Percentiles rank a stretch among this genome's conserved stretches.
These are phyloP conservation scores for Neospermospora avenae DNA, from an alignment of 2,329 filamentous ascomycete genomes.

Conservation along the genomic window DNA sequence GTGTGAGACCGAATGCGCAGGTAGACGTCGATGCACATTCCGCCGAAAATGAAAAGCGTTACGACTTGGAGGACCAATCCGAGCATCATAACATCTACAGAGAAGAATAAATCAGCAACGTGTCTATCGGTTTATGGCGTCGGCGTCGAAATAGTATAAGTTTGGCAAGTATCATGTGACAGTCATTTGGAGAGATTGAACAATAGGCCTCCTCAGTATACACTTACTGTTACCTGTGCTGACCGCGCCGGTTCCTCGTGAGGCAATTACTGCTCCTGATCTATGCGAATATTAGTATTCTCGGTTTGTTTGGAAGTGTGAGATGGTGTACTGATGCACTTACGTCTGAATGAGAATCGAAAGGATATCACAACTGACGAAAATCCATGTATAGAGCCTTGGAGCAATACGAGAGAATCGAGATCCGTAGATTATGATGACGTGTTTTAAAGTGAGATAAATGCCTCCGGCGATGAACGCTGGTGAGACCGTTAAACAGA, in stretches of 20 bases:
- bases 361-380: constrained; percentile 54
- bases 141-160: too few relatives aligned
- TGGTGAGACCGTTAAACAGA: constrained; percentile 38
- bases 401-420: constrained; percentile 49
- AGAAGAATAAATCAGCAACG: too few relatives aligned
- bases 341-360: constrained; percentile 40
- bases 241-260: constrained; percentile 42
- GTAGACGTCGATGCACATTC: constrained; percentile 19
- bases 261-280: constrained; percentile 53
- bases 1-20: constrained; percentile 11
- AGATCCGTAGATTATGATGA: constrained; percentile 46
- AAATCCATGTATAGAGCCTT: constrained; percentile 53
- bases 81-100: constrained; percentile 39
- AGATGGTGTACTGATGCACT: background rate
- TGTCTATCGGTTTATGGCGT: too few relatives aligned
- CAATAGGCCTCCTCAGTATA: too few relatives aligned
- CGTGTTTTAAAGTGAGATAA: constrained; percentile 61
- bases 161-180: too few relatives aligned
- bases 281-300: constrained; percentile 46
- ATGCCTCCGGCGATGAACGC: constrained; percentile 58
- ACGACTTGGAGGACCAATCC: constrained; percentile 38
- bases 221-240: constrained; percentile 33
- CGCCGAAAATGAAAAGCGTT: constrained; percentile 36
- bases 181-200: too few relatives aligned
- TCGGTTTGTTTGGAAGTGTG: constrained; percentile 50